These are phyloP conservation scores for Prunella vulgaris DNA, from an alignment of 257 asterid species.

Conservation along the genomic window DNA sequence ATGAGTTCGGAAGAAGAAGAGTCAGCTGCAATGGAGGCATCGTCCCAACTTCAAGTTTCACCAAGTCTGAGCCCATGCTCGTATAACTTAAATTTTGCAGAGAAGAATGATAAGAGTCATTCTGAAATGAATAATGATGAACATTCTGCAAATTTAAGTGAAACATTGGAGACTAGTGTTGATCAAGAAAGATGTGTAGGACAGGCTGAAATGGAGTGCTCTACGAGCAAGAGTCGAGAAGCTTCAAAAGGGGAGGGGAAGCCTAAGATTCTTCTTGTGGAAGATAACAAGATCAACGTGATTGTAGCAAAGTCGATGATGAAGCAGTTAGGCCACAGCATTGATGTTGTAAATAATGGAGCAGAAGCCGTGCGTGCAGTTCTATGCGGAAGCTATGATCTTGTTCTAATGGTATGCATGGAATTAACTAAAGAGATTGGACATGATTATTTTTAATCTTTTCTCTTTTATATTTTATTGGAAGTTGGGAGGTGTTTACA, in stretches of 20 bases:
- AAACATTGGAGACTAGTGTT: slow-evolving; percentile 21
- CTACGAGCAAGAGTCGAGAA: slow-evolving; percentile 40
- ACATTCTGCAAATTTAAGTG: slow-evolving; percentile 20
- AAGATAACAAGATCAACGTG: slow-evolving; percentile 74
- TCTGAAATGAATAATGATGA: slow-evolving; percentile 14
- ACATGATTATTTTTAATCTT: neutral
- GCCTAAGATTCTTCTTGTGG: slow-evolving; percentile 85
- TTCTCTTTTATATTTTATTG: neutral
- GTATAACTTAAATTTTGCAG: slow-evolving; percentile 19
- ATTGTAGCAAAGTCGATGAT: slow-evolving; percentile 79
- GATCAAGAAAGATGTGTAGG: slow-evolving; percentile 22
- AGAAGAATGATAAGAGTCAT: slow-evolving; percentile 8
- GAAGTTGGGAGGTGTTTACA: slow-evolving; percentile 20
- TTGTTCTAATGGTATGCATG: slow-evolving; percentile 64
- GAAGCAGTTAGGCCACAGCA: slow-evolving; percentile 77
- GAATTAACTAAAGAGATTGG: neutral
- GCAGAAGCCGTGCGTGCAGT: slow-evolving; percentile 79
- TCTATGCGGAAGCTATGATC: slow-evolving; percentile 48
- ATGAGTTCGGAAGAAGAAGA: slow-evolving; percentile 43
- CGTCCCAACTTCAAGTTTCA: slow-evolving; percentile 32
- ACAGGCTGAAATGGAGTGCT: slow-evolving; percentile 32
- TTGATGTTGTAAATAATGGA: slow-evolving; percentile 70
- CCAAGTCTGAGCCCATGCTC: slow-evolving; percentile 10
- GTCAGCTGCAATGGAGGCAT: slow-evolving; percentile 37
- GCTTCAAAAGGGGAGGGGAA: slow-evolving; percentile 23